Evolutionary conservation across 2,329 filamentous ascomycete species (phyloP).

Genomic region (Colletotrichum destructivum): DNA sequence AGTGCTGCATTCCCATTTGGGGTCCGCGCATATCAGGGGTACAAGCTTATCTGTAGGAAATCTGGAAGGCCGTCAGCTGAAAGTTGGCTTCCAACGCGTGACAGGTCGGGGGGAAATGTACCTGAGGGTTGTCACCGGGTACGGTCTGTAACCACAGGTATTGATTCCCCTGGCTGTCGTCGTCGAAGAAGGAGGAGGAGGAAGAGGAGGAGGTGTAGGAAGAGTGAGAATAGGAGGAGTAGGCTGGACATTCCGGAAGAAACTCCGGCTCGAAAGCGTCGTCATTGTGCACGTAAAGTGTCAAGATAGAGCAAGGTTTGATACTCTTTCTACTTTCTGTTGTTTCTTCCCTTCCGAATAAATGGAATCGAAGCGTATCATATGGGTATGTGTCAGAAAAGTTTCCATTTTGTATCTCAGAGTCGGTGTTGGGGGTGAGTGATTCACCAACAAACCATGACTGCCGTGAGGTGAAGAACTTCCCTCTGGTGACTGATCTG

Average conservation of each 20-base stretch:
- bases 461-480: background rate
- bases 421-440: background rate
- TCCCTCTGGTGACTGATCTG: background rate
- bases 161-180: background rate
- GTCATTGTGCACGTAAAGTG: background rate
- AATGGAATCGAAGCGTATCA: no score
- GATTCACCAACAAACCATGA: background rate
- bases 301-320: no score
- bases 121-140: background rate
- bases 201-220: no score
- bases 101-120: rapidly evolving
- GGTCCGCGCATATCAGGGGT: slow-evolving; percentile 1
- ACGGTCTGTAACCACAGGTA: slow-evolving; percentile 20
- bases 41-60: background rate
- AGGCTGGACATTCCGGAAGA: no score
- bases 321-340: no score
- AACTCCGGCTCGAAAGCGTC: no score
- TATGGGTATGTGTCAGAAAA: no score
- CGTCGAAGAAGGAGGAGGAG: no score
- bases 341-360: no score
- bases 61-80: background rate
- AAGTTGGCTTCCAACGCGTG: no score
- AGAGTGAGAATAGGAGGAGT: background rate
- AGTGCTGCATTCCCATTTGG: background rate
- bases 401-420: background rate